Conservation (phyloP, 768 basidiomycete genomes). For the Phylloporus rhodoxanthus region DNA sequence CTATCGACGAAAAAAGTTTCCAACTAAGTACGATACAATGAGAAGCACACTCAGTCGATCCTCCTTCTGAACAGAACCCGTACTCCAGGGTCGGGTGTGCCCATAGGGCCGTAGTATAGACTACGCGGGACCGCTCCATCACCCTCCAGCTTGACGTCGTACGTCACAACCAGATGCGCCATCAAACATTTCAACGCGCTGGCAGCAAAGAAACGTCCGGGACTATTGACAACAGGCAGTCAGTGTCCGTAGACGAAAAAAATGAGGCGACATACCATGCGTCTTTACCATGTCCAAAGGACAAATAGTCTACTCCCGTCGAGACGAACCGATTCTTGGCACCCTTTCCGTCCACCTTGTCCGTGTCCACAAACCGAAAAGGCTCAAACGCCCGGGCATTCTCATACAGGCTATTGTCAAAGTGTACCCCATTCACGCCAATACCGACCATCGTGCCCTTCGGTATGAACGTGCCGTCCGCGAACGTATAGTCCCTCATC, state of each 20-base stretch:
- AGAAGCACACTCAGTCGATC: neutral
- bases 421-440: neutral
- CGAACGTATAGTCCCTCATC: neutral
- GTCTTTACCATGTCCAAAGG: neutral
- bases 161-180: neutral
- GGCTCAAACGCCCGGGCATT: conserved; percentile 23
- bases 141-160: neutral
- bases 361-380: conserved; percentile 36
- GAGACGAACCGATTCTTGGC: neutral
- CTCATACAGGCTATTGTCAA: conserved; percentile 23
- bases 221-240: neutral
- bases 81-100: neutral
- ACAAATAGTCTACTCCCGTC: neutral
- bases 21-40: no score
- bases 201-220: neutral
- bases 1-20: no score
- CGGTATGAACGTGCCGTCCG: conserved; percentile 24
- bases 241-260: neutral
- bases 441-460: conserved; percentile 23
- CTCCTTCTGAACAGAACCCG: neutral
- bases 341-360: neutral
- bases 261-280: neutral
- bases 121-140: neutral
- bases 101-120: neutral
- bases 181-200: neutral